Evolutionary conservation across 2,329 filamentous ascomycete genomes (phyloP).

Genomic region (Aspergillus oerlinghausenensis): DNA sequence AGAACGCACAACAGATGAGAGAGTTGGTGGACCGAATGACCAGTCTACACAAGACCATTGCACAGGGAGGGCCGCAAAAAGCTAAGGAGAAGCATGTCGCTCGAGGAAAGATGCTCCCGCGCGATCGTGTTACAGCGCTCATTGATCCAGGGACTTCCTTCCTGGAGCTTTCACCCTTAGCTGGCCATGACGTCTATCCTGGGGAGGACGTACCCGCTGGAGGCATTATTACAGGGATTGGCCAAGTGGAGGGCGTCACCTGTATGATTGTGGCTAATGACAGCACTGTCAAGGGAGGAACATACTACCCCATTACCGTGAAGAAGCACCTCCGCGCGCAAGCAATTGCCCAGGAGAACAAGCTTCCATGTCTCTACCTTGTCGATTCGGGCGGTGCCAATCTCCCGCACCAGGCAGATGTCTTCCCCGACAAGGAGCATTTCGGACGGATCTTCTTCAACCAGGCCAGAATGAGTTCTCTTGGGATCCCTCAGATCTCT

Average conservation of each 20-base stretch:
- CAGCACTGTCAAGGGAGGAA: constrained; percentile 94
- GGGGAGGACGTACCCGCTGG: constrained; percentile 84
- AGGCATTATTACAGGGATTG: constrained; percentile 89
- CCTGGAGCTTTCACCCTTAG: constrained; percentile 87
- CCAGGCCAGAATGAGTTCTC: constrained; percentile 85
- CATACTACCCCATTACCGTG: constrained; percentile 94
- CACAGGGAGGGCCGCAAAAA: constrained; percentile 73
- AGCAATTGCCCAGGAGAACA: constrained; percentile 84
- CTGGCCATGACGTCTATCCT: constrained; percentile 78
- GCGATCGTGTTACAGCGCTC: constrained; percentile 81
- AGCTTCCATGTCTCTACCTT: constrained; percentile 79
- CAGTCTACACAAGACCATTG: constrained; percentile 64
- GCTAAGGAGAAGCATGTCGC: constrained; percentile 82
- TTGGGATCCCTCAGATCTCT: constrained; percentile 86
- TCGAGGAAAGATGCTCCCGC: constrained; percentile 87
- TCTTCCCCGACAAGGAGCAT: constrained; percentile 91
- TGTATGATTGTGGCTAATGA: constrained; percentile 96
- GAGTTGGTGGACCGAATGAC: constrained; percentile 66
- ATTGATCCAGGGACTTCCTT: constrained; percentile 88
- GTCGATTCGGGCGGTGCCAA: constrained; percentile 96
- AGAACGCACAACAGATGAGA: constrained; percentile 75
- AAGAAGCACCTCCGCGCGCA: constrained; percentile 96
- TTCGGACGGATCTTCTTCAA: constrained; percentile 99
- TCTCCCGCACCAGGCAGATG: constrained; percentile 88
- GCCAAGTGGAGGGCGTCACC: constrained; percentile 81